Evolutionary conservation across 495 filamentous ascomycete genomes (phyloP).

Genomic region (Penicillium pulvis): DNA sequence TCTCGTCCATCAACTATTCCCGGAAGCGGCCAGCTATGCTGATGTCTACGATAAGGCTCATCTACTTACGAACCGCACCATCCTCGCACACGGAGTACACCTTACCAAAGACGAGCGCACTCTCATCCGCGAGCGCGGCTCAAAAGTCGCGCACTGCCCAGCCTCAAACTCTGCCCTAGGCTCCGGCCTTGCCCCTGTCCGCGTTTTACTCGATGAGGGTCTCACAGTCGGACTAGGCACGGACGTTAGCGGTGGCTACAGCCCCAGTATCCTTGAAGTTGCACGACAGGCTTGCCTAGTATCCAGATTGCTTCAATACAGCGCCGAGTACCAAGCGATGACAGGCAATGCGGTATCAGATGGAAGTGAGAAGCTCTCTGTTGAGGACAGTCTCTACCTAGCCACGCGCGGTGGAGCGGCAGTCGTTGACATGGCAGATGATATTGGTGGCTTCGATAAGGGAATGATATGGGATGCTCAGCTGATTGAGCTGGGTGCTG

Average conservation of each 20-base stretch:
- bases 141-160: constrained; percentile 83
- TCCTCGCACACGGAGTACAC: constrained; percentile 88
- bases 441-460: constrained; percentile 74
- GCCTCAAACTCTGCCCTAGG: constrained; percentile 79
- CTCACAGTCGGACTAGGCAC: constrained; percentile 84
- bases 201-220: constrained; percentile 70
- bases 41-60: constrained; percentile 72
- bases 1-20: constrained; percentile 71
- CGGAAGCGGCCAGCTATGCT: constrained; percentile 64
- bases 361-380: constrained; percentile 58
- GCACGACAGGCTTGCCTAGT: constrained; percentile 76
- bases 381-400: constrained; percentile 88
- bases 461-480: constrained; percentile 93
- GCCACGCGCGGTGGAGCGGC: constrained; percentile 80
- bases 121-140: constrained; percentile 59
- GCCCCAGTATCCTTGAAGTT: constrained; percentile 74
- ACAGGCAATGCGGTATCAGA: constrained; percentile 14
- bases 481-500: constrained; percentile 63
- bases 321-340: constrained; percentile 8
- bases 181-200: constrained; percentile 70
- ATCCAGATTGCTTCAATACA: constrained; percentile 51
- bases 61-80: constrained; percentile 68
- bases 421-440: constrained; percentile 68
- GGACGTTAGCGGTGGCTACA: constrained; percentile 87
- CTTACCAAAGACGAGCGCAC: constrained; percentile 62